These are phyloP conservation scores for Eucalyptus erythrocorys DNA, from an alignment of 345 rosid species.

Conservation along the genomic window DNA sequence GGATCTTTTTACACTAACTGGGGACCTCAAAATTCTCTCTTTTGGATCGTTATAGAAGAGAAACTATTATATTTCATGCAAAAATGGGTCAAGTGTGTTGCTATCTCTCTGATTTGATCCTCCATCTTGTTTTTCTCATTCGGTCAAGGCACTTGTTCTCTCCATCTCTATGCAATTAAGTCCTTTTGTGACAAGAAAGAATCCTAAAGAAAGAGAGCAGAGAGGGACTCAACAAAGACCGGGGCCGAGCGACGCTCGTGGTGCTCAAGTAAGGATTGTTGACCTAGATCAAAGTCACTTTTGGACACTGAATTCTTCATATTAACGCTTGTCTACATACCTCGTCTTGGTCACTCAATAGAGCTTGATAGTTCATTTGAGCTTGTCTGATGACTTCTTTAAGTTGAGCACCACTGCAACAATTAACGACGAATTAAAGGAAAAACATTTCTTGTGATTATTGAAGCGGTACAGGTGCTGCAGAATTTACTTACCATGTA, in stretches of 20 bases:
- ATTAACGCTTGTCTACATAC: conserved; percentile 2
- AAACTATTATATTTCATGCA: neutral
- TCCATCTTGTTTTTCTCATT: neutral
- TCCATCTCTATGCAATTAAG: neutral
- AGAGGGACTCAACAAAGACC: neutral
- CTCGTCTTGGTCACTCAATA: conserved; percentile 26
- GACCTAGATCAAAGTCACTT: neutral
- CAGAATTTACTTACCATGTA: conserved; percentile 19
- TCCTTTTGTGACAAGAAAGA: neutral
- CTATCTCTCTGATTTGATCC: neutral
- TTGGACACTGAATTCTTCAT: neutral
- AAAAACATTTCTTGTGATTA: neutral
- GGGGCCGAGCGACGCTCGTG: neutral
- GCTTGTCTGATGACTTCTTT: conserved; percentile 32
- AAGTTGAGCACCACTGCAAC: conserved; percentile 38
- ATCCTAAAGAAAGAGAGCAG: neutral
- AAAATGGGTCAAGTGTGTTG: neutral
- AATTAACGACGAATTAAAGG: neutral
- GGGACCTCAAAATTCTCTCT: neutral
- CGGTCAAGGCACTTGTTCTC: neutral
- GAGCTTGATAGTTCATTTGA: conserved; percentile 29
- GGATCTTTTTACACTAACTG: neutral
- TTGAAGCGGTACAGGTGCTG: neutral
- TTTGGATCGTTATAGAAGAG: neutral
- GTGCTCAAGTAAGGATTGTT: neutral